Evolutionary conservation across 805 yeast genomes (phyloP).

Genomic region (Starmera dryadoides): DNA sequence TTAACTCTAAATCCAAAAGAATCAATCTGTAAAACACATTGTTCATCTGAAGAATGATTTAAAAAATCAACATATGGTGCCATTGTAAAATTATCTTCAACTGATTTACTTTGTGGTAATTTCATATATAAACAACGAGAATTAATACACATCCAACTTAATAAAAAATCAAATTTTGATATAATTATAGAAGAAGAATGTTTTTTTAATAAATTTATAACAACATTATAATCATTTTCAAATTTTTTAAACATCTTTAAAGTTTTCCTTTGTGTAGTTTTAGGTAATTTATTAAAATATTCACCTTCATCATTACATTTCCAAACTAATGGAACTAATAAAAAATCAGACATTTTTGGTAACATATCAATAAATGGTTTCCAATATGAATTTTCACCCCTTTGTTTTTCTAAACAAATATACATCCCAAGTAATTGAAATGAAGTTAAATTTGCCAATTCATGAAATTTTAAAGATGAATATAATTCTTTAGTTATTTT

Average conservation of each 20-base stretch:
- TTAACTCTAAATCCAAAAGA: slow-evolving; percentile 45
- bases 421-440: slow-evolving; percentile 54
- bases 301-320: slow-evolving; percentile 21
- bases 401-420: slow-evolving; percentile 34
- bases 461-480: slow-evolving; percentile 14
- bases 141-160: slow-evolving; percentile 85
- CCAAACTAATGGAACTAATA: slow-evolving; percentile 62
- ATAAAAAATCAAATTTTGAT: slow-evolving; percentile 29
- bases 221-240: slow-evolving; percentile 34
- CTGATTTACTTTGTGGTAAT: slow-evolving; percentile 43
- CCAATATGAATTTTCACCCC: slow-evolving; percentile 50
- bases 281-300: slow-evolving; percentile 35
- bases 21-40: slow-evolving; percentile 43
- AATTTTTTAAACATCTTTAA: slow-evolving; percentile 36
- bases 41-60: slow-evolving; percentile 54
- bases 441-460: slow-evolving; percentile 40
- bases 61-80: slow-evolving; percentile 89
- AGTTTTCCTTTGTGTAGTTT: slow-evolving; percentile 31
- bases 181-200: background rate
- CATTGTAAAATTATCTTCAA: slow-evolving; percentile 70
- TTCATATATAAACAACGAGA: slow-evolving; percentile 85
- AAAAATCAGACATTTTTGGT: slow-evolving; percentile 50
- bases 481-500: slow-evolving; percentile 11
- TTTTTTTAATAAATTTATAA: slow-evolving; percentile 17
- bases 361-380: slow-evolving; percentile 57